A percentile compares a stretch with the other conserved stretches of the same genome.
Conservation (phyloP, 176 grass and related monocot species). For the Eleusine coracana region DNA sequence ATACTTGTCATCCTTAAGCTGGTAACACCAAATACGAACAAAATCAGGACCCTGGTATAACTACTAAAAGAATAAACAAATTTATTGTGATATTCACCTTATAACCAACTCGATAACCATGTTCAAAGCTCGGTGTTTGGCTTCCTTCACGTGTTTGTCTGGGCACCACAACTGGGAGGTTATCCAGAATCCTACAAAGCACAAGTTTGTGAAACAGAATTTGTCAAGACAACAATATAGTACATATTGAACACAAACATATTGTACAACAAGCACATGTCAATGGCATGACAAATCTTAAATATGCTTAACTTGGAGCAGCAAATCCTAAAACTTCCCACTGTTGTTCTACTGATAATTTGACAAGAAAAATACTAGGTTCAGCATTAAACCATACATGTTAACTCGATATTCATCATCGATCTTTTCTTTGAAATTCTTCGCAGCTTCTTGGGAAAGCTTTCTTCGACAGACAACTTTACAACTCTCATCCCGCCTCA, state of each 20-base stretch:
- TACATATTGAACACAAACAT: conserved; percentile 27
- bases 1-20: conserved; percentile 82
- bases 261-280: not conserved
- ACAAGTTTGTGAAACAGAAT: not conserved
- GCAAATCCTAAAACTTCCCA: not conserved
- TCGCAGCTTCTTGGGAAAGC: conserved; percentile 64
- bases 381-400: conserved; percentile 57
- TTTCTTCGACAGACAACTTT: conserved; percentile 62
- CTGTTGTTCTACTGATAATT: conserved; percentile 10
- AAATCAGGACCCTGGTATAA: conserved; percentile 29
- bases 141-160: conserved; percentile 69
- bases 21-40: conserved; percentile 37
- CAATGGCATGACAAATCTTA: not conserved
- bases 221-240: conserved; percentile 29
- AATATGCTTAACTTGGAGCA: not conserved
- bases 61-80: not conserved
- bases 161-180: conserved; percentile 80
- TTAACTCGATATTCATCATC: conserved; percentile 88
- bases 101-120: conserved; percentile 85
- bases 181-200: conserved; percentile 72
- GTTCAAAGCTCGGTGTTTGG: conserved; percentile 63
- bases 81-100: conserved; percentile 47
- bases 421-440: conserved; percentile 91
- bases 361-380: not conserved
- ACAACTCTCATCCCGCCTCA: conserved; percentile 74